phyloP scores from a whole-genome alignment of 2,329 filamentous ascomycete genomes.

The Colletotrichum sp. region DNA sequence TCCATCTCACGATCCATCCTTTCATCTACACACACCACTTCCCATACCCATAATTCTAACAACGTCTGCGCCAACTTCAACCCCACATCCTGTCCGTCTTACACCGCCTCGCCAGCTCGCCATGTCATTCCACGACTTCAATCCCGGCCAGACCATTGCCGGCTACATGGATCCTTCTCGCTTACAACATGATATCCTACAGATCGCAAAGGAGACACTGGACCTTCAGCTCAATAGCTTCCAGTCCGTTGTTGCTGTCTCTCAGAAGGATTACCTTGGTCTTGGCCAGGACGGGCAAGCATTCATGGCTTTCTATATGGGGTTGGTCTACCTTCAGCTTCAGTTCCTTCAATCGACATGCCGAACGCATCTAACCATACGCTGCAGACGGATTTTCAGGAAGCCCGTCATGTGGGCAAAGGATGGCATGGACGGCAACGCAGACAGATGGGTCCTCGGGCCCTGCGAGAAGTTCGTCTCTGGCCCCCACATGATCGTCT shows the following conservation, averaged over 20 bases:
- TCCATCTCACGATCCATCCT: not conserved
- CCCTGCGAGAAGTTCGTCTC: conserved; percentile 3
- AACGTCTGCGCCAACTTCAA: not conserved
- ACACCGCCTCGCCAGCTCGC: not conserved
- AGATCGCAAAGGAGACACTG: conserved; percentile 1
- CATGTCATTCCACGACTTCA: conserved; percentile 2
- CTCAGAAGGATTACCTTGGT: not conserved
- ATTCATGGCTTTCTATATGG: conserved; percentile 15
- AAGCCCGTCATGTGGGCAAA: conserved; percentile 18
- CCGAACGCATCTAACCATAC: not conserved
- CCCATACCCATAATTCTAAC: not conserved
- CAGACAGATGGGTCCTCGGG: conserved; percentile 16
- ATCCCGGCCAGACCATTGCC: conserved; percentile 10
- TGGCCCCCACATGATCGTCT: conserved; percentile 13
- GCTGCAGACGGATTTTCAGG: not conserved
- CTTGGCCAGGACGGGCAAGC: conserved; percentile 10
- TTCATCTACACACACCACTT: not conserved
- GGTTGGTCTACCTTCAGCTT: not conserved
- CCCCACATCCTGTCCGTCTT: not conserved
- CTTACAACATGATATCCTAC: not conserved
- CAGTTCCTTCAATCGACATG: not conserved
- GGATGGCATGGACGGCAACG: conserved; percentile 2
- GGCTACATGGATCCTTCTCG: conserved; percentile 4
- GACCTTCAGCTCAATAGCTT: conserved; percentile 13
- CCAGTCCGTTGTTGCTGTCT: conserved; percentile 12